These are phyloP conservation scores for Marasmius fiardii DNA, from an alignment of 1,284 basidiomycete genomes.

Conservation along the genomic window DNA sequence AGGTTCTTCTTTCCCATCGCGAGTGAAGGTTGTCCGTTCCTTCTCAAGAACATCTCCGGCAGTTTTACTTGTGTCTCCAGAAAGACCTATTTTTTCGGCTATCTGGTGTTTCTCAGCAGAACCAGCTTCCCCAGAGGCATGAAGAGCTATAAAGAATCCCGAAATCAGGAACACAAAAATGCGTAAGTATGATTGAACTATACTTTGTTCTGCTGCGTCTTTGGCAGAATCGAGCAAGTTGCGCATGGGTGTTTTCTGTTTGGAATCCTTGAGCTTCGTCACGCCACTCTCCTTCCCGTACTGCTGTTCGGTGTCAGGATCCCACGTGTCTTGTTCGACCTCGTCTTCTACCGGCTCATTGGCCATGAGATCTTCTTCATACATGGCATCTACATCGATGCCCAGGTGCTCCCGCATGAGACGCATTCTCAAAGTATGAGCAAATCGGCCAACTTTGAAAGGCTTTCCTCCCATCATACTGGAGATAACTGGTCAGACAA, in stretches of 20 bases:
- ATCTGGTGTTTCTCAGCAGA: slow-evolving; percentile 32
- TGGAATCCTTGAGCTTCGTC: slow-evolving; percentile 37
- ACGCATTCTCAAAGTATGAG: slow-evolving; percentile 89
- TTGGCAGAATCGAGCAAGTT: slow-evolving; percentile 33
- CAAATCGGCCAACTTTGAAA: slow-evolving; percentile 95
- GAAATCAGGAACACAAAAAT: not conserved
- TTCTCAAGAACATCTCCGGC: slow-evolving; percentile 41
- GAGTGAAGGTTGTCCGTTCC: slow-evolving; percentile 53
- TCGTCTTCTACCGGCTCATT: slow-evolving; percentile 51
- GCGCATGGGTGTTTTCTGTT: slow-evolving; percentile 32
- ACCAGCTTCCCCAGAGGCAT: slow-evolving; percentile 37
- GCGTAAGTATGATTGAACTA: slow-evolving; percentile 10
- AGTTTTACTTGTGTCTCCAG: slow-evolving; percentile 24
- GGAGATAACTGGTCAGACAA: slow-evolving; percentile 7
- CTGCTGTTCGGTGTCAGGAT: slow-evolving; percentile 76
- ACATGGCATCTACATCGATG: slow-evolving; percentile 89
- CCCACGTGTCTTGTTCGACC: slow-evolving; percentile 67
- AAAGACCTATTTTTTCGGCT: slow-evolving; percentile 41
- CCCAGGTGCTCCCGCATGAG: slow-evolving; percentile 98
- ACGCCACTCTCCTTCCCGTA: slow-evolving; percentile 40
- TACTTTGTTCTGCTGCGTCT: slow-evolving; percentile 51
- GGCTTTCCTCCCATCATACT: slow-evolving; percentile 94
- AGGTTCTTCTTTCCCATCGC: slow-evolving; percentile 46
- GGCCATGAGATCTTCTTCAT: slow-evolving; percentile 71
- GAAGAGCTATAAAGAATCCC: slow-evolving; percentile 32